A percentile compares a stretch with the other conserved stretches of the same genome.
These are phyloP conservation scores for Hygrocybe coccinea DNA, from an alignment of 768 basidiomycete genomes.

Conservation along the genomic window DNA sequence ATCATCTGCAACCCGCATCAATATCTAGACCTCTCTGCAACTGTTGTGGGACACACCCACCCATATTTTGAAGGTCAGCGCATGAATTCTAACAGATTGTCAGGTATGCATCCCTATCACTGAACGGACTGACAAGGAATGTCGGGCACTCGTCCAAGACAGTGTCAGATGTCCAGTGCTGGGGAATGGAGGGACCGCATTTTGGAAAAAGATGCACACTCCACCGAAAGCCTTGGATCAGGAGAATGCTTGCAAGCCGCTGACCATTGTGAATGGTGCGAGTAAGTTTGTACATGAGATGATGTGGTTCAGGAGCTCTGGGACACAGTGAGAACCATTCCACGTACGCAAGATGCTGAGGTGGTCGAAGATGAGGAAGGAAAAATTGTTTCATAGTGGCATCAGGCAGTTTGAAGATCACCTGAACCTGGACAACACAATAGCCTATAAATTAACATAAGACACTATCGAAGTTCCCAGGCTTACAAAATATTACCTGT, in stretches of 20 bases:
- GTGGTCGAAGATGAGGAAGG: constrained; percentile 2
- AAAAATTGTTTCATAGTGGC: constrained; percentile 8
- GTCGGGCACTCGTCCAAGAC: constrained; percentile 25
- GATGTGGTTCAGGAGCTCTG: constrained; percentile 11
- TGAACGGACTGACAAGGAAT: constrained; percentile 31
- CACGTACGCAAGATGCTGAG: constrained; percentile 22
- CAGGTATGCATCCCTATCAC: constrained; percentile 19
- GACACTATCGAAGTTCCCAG: background rate
- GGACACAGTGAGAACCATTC: constrained; percentile 23
- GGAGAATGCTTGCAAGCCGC: constrained; percentile 22
- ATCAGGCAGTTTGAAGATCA: constrained; percentile 21
- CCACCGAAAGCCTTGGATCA: constrained; percentile 21
- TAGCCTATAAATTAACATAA: constrained; percentile 14
- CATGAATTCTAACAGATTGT: background rate
- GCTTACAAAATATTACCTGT: too few relatives aligned
- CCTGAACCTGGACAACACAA: constrained; percentile 24
- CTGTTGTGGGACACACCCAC: background rate
- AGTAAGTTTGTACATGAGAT: constrained; percentile 18
- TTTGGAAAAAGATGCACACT: constrained; percentile 30
- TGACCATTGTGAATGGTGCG: constrained; percentile 5
- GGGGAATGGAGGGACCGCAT: constrained; percentile 26
- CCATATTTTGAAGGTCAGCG: background rate
- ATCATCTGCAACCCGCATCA: background rate
- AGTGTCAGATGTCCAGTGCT: constrained; percentile 28
- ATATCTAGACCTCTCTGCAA: background rate